Conservation (phyloP, 768 basidiomycete species). For the Boletus subparvulus region DNA sequence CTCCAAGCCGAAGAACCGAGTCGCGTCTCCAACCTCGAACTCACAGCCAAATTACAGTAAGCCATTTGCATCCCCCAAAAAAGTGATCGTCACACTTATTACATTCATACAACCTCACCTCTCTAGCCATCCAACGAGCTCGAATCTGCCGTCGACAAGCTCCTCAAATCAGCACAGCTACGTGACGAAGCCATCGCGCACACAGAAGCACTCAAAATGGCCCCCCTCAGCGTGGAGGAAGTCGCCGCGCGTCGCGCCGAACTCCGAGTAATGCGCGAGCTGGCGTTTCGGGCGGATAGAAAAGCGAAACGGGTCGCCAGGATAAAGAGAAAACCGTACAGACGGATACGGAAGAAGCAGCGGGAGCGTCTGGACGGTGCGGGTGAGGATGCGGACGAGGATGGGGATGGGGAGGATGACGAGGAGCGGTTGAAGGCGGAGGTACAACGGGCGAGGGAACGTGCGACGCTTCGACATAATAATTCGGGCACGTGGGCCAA, state of each 20-base stretch:
- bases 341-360: constrained; percentile 79
- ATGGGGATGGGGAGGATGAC: constrained; percentile 40
- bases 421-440: constrained; percentile 65
- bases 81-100: neutral
- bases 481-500: constrained; percentile 87
- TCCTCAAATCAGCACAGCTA: constrained; percentile 79
- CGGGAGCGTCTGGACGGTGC: constrained; percentile 56
- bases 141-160: constrained; percentile 78
- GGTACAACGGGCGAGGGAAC: constrained; percentile 77
- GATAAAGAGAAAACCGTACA: constrained; percentile 94
- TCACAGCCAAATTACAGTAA: constrained; percentile 84
- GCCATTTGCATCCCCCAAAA: constrained; percentile 1
- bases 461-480: constrained; percentile 88
- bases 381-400: constrained; percentile 37
- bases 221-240: constrained; percentile 82
- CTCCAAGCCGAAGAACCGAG: constrained; percentile 61
- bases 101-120: too few species aligned
- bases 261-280: constrained; percentile 84
- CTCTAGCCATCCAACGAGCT: constrained; percentile 76
- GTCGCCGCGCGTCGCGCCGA: constrained; percentile 78
- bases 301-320: constrained; percentile 89
- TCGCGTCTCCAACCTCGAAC: constrained; percentile 67
- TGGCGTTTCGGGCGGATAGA: constrained; percentile 89
- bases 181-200: constrained; percentile 76
- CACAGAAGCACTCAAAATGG: constrained; percentile 82